Evolutionary conservation across 345 rosid genomes (phyloP).

Genomic region (Chamaenerion angustifolium): DNA sequence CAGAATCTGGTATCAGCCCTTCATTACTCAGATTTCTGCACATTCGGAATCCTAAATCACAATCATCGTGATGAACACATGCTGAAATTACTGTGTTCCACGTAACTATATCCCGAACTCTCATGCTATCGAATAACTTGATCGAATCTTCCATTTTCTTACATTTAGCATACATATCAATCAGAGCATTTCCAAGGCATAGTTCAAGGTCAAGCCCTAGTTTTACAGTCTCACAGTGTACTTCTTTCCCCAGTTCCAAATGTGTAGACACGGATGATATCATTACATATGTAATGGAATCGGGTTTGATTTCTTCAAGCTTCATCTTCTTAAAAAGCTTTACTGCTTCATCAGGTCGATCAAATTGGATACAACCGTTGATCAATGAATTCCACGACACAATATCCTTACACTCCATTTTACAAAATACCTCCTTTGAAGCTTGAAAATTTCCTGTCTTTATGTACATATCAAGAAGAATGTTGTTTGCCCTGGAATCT

Average conservation of each 20-base stretch:
- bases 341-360: slow-evolving; percentile 25
- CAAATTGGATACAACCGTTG: slow-evolving; percentile 28
- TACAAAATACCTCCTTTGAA: slow-evolving; percentile 33
- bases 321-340: slow-evolving; percentile 33
- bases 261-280: slow-evolving; percentile 28
- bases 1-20: slow-evolving; percentile 27
- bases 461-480: slow-evolving; percentile 41
- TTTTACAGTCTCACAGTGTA: slow-evolving; percentile 38
- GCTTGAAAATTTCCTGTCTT: slow-evolving; percentile 38
- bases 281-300: slow-evolving; percentile 35
- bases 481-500: slow-evolving; percentile 31
- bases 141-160: slow-evolving; percentile 24
- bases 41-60: slow-evolving; percentile 29
- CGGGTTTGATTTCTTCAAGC: slow-evolving; percentile 21
- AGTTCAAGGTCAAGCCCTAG: slow-evolving; percentile 27
- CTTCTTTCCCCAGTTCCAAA: slow-evolving; percentile 23
- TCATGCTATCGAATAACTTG: slow-evolving; percentile 32
- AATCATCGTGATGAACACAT: slow-evolving; percentile 36
- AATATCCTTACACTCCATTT: slow-evolving; percentile 30
- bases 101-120: slow-evolving; percentile 30
- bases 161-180: slow-evolving; percentile 54
- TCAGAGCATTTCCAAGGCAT: slow-evolving; percentile 35
- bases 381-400: slow-evolving; percentile 60
- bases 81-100: slow-evolving; percentile 56
- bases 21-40: slow-evolving; percentile 27